These are phyloP conservation scores for Candida sp. DNA, from an alignment of 1,139 yeast genomes.

Conservation along the genomic window DNA sequence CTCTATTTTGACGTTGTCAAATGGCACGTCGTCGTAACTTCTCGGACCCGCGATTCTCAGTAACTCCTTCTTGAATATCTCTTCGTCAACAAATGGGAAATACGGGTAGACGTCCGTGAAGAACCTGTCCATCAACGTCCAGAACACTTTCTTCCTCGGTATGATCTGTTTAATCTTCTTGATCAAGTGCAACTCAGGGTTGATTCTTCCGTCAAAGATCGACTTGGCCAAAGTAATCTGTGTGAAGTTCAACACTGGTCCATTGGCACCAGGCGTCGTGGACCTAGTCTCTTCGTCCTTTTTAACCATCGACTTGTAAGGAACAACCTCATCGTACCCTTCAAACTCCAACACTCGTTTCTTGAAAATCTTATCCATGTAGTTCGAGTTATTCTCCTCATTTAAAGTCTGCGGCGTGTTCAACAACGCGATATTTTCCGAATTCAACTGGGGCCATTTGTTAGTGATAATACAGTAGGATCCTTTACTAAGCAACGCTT, in stretches of 20 bases:
- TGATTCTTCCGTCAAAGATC: conserved; percentile 30
- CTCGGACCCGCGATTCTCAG: conserved; percentile 30
- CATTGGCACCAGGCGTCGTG: conserved; percentile 17
- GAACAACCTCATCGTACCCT: conserved; percentile 40
- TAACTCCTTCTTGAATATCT: conserved; percentile 22
- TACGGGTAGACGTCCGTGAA: conserved; percentile 38
- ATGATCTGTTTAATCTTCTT: conserved; percentile 34
- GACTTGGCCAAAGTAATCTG: conserved; percentile 30
- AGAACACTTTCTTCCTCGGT: conserved; percentile 35
- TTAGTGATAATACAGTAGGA: conserved; percentile 21
- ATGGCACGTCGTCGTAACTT: conserved; percentile 23
- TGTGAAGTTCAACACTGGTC: conserved; percentile 6
- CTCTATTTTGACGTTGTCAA: conserved; percentile 25
- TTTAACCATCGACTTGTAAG: conserved; percentile 33
- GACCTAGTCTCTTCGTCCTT: conserved; percentile 25
- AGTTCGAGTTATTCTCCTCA: conserved; percentile 13
- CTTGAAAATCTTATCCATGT: conserved; percentile 29
- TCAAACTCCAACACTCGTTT: conserved; percentile 37
- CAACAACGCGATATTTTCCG: conserved; percentile 28
- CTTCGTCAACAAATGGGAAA: conserved; percentile 41
- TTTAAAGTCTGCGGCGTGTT: conserved; percentile 15
- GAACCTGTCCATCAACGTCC: conserved; percentile 35
- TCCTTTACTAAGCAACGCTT: conserved; percentile 21
- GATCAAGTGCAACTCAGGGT: conserved; percentile 32
- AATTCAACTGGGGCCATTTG: conserved; percentile 14